Percentiles rank a stretch among this genome's conserved stretches.
Evolutionary conservation across 345 rosid genomes (phyloP).

Genomic region (Salix dunnii): DNA sequence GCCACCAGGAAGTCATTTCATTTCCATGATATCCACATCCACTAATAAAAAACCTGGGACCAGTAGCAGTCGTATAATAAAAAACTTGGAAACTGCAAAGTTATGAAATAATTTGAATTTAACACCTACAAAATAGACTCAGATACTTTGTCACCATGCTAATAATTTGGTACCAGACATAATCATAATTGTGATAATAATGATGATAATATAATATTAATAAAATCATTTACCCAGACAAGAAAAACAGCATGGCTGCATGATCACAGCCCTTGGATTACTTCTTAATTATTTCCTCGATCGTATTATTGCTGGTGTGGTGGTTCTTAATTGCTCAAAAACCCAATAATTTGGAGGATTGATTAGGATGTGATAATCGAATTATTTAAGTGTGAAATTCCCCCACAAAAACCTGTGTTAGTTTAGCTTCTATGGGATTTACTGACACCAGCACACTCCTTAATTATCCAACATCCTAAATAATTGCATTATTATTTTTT

Average conservation of each 20-base stretch:
- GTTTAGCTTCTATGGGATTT: not conserved
- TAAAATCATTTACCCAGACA: too few species aligned
- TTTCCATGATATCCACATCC: too few species aligned
- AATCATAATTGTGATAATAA: slow-evolving; percentile 20
- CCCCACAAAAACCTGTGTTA: not conserved
- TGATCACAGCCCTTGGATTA: slow-evolving; percentile 22
- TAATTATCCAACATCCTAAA: not conserved
- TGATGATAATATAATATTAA: too few species aligned
- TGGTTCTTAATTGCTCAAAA: not conserved
- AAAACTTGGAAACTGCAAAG: slow-evolving; percentile 10
- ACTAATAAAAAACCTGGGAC: too few species aligned
- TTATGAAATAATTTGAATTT: too few species aligned
- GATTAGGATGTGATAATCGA: slow-evolving; percentile 15
- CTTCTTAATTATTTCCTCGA: not conserved
- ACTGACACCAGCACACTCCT: not conserved
- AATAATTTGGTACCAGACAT: slow-evolving; percentile 31
- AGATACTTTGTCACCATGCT: too few species aligned
- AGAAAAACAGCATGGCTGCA: slow-evolving; percentile 11
- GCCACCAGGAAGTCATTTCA: too few species aligned
- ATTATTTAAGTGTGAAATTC: not conserved
- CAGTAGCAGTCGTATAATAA: too few species aligned
- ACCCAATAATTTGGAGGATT: slow-evolving; percentile 16
- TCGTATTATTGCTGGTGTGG: not conserved
- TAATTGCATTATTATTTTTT: not conserved
- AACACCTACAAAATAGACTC: too few species aligned